Evolutionary conservation across 2,329 filamentous ascomycete species (phyloP).

Genomic region (Ophiostoma sp.): DNA sequence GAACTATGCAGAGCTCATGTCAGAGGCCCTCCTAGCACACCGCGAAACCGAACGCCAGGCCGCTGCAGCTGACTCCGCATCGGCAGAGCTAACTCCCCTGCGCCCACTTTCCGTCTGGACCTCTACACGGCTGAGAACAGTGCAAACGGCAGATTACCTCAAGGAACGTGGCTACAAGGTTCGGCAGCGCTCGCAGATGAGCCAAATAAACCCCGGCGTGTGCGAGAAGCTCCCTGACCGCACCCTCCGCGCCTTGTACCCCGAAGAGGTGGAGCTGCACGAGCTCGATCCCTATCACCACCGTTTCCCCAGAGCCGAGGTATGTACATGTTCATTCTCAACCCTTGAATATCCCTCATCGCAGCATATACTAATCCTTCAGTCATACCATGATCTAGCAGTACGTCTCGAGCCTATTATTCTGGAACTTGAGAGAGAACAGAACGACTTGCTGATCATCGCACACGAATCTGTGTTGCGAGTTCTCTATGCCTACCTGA

Average conservation of each 20-base stretch:
- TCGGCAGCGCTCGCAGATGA: slow-evolving; percentile 90
- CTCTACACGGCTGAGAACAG: slow-evolving; percentile 80
- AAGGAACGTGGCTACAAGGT: slow-evolving; percentile 75
- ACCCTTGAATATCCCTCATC: not conserved
- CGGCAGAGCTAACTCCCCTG: slow-evolving; percentile 52
- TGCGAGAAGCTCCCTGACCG: slow-evolving; percentile 89
- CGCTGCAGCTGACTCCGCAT: slow-evolving; percentile 61
- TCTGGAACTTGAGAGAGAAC: slow-evolving; percentile 90
- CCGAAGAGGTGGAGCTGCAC: slow-evolving; percentile 88
- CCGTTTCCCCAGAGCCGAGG: slow-evolving; percentile 83
- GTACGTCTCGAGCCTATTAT: slow-evolving; percentile 97
- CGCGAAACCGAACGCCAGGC: slow-evolving; percentile 73
- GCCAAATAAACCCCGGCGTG: slow-evolving; percentile 91
- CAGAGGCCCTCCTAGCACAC: slow-evolving; percentile 73
- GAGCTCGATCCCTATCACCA: slow-evolving; percentile 95
- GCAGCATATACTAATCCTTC: slow-evolving; percentile 34
- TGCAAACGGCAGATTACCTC: slow-evolving; percentile 83
- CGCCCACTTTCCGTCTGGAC: slow-evolving; percentile 87
- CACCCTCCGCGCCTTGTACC: slow-evolving; percentile 73
- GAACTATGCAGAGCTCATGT: slow-evolving; percentile 80
- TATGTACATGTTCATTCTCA: slow-evolving; percentile 43
- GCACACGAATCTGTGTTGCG: slow-evolving; percentile 96
- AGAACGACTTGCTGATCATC: slow-evolving; percentile 96
- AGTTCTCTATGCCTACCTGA: slow-evolving; percentile 93
- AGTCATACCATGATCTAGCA: slow-evolving; percentile 96